These are phyloP conservation scores for Solanum rostratum DNA, from an alignment of 257 asterid species.

Conservation along the genomic window DNA sequence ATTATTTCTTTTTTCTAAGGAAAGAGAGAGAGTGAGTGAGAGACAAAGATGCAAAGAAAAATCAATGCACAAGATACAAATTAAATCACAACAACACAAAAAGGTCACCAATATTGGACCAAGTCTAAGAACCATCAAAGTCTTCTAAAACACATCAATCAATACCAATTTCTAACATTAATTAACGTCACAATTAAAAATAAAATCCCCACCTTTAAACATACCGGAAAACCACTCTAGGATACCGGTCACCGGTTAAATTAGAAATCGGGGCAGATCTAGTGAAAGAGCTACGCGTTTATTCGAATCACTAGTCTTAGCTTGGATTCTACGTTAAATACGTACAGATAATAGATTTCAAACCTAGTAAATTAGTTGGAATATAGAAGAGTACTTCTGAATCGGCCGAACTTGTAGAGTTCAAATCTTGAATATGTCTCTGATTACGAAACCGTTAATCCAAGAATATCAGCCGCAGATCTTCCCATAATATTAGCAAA, in stretches of 20 bases:
- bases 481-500: conserved; percentile 63
- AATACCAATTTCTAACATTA: neutral
- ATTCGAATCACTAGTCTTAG: neutral
- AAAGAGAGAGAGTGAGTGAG: no score
- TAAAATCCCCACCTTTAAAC: neutral
- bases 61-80: neutral
- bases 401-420: accelerated
- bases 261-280: neutral
- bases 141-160: neutral
- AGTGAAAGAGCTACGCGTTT: neutral
- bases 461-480: conserved; percentile 63
- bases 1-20: no score
- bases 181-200: neutral
- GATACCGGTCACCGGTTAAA: neutral
- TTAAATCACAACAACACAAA: neutral
- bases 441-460: conserved; percentile 17
- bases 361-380: neutral
- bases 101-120: neutral
- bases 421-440: neutral
- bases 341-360: neutral
- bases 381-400: neutral
- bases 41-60: neutral
- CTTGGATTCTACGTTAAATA: neutral
- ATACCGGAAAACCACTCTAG: neutral
- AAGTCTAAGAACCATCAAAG: neutral